Evolutionary conservation across 305 asterid species (phyloP), one percentile per base, ranked within the genome.

Genomic region (Caryopteris hybrid): DNA sequence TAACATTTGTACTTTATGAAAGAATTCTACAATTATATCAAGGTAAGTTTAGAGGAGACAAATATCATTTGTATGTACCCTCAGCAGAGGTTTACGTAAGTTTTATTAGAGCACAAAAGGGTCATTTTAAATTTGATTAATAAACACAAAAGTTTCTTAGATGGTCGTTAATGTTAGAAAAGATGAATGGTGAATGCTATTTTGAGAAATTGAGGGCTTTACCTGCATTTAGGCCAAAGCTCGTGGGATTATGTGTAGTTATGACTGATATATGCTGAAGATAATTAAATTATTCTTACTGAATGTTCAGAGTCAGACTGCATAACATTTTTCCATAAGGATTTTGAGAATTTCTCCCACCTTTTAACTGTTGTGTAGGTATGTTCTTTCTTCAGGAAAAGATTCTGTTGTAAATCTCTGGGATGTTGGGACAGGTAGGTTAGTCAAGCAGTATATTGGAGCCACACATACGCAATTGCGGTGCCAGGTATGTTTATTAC

Each of bases 331-430:
- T n/a, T 62, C 2, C 57, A 41, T 12, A 8, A 14, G 41, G 31
- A 66, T 48, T 27, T 53, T 74, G 47, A 34, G 74, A 59, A 45
- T 66, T 38, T 68, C 33, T 70, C 77, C 70, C 69, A 73, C 68
- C 62, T 60, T 67, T 60, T 67, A 71, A 41, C 68, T 70, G 50
- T 77, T 72, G 63, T 43, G 47, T 79, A 90, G 97, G 85, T 90
- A 83, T 66, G 74, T 90, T 31, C 92, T 86, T 45, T 90, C 96
- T 57, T 81, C 90, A 33, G 94, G 94, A 75, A 90, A 86, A 81
- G 94, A 90, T 84, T 88, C 96, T 58, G 69, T 69, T n/a, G 88
- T 90, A 70, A 90, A 90, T 81, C 86, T 90, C 23, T 90, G 97
- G 97, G 96, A 90, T 60, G 88, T 86, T 66, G 88, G 90, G 59